These are phyloP conservation scores for Ogataea methanolica DNA, from an alignment of 805 yeast genomes.

Conservation along the genomic window DNA sequence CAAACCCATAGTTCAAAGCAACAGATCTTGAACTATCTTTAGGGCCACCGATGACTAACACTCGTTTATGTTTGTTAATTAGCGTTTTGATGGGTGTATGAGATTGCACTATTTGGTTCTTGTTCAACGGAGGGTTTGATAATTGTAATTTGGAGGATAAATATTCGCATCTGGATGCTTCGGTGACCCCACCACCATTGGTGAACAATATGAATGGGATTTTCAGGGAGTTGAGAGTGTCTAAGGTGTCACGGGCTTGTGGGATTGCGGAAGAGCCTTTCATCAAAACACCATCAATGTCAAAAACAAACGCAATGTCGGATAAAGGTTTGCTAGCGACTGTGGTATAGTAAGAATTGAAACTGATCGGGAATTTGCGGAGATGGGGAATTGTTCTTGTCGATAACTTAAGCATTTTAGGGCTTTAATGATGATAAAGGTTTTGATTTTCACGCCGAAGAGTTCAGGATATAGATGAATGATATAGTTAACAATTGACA, in stretches of 20 bases:
- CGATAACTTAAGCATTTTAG: not conserved
- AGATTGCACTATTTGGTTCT: constrained; percentile 71
- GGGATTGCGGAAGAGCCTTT: constrained; percentile 68
- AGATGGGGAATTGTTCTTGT: too few relatives aligned
- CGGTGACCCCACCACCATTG: constrained; percentile 85
- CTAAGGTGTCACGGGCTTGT: constrained; percentile 53
- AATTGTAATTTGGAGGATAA: constrained; percentile 40
- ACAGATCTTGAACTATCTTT: constrained; percentile 69
- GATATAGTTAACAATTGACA: too few relatives aligned
- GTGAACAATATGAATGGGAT: constrained; percentile 83
- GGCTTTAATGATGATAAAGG: not conserved
- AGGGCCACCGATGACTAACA: constrained; percentile 82
- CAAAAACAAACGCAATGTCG: constrained; percentile 32
- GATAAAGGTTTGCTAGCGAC: not conserved
- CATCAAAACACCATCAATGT: constrained; percentile 82
- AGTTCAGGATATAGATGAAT: too few relatives aligned
- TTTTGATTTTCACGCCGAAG: too few relatives aligned
- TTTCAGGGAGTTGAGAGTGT: constrained; percentile 39
- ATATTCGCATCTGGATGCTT: constrained; percentile 51
- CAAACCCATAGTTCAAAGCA: constrained; percentile 73
- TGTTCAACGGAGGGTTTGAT: constrained; percentile 37
- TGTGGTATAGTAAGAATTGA: not conserved
- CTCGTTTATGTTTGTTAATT: constrained; percentile 49
- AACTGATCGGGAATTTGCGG: too few relatives aligned
- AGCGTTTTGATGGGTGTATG: constrained; percentile 81